Evolutionary conservation across 2,329 filamentous ascomycete genomes (phyloP), one percentile per base, ranked within the genome.

Genomic region (Fusarium brevicatenulatum): DNA sequence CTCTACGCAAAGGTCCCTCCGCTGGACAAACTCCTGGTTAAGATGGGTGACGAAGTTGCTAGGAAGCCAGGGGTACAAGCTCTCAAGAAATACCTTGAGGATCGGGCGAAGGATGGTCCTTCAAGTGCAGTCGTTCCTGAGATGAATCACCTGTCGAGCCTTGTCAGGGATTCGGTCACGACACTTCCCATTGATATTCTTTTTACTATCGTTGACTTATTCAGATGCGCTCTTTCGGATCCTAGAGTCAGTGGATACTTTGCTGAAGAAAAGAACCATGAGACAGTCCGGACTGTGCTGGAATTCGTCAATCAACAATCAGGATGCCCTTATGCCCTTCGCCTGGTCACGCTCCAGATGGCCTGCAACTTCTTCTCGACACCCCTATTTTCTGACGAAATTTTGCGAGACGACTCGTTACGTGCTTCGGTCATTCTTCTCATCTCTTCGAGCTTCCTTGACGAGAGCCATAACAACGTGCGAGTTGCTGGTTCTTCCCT

Each of bases 131-230:
- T 91, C 1, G 83, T 97, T 0, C 94, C 95, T 0, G 87, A 94
- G 77, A 85, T 98, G 40, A 83, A 87, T 10, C 83, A 86, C 5
- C 90, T 97, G 68, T 89, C 90, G 2, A 77, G 78, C 1, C 91
- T 92, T 73, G 67, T 97, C 10, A 86, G 85, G 39, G 82, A 84
- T 3, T 87, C 88, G 2, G 85, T 90, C 7, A 78, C 81, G 1
- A 82, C 84, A 1, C 82, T 97, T 4, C 88, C 92, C 0, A 79
- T 84, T 1, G 92, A 93, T 19, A 83, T 87, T 2, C 87, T 95
- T 47, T 98, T 98, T 79, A 89, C 94, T 2, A 85, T 95, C 1
- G 87, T 97, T n/a, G 96, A 98, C 78, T 87, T 99, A 4, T 88
- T 97, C 56, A 89, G 96, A 28, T 89, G 93, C 70, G 89, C 93